Percentiles rank a stretch among this genome's conserved stretches.
Evolutionary conservation across 2,329 filamentous ascomycete genomes (phyloP).

Genomic region (Diaporthe helianthi): DNA sequence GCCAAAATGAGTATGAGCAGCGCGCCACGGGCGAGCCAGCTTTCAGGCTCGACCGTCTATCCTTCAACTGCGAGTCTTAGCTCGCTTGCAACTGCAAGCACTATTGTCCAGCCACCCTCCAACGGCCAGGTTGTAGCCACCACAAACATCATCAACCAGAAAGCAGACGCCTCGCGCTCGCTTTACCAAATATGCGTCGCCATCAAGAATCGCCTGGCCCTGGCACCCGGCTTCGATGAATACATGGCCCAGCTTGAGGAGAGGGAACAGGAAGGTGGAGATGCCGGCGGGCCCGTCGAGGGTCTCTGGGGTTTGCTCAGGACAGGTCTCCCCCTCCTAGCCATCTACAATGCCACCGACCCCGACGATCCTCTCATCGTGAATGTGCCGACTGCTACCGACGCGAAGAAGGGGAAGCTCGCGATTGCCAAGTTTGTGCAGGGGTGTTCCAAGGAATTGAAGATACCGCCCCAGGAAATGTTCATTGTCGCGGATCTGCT

Average conservation of each 20-base stretch:
- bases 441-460: constrained; percentile 83
- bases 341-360: constrained; percentile 85
- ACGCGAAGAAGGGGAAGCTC: constrained; percentile 82
- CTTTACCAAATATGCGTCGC: constrained; percentile 95
- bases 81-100: constrained; percentile 54
- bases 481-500: constrained; percentile 93
- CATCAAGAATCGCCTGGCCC: constrained; percentile 79
- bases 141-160: constrained; percentile 96
- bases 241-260: constrained; percentile 76
- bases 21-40: constrained; percentile 64
- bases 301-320: constrained; percentile 89
- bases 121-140: constrained; percentile 76
- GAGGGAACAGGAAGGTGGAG: constrained; percentile 67
- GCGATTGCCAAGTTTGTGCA: constrained; percentile 93
- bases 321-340: constrained; percentile 82
- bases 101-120: constrained; percentile 49
- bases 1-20: constrained; percentile 60
- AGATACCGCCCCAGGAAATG: constrained; percentile 80
- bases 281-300: constrained; percentile 80
- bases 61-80: constrained; percentile 60
- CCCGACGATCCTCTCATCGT: constrained; percentile 73
- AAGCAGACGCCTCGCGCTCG: constrained; percentile 88
- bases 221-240: constrained; percentile 82
- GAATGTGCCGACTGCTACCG: constrained; percentile 58
- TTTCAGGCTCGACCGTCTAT: constrained; percentile 66